Evolutionary conservation across 2,329 filamentous ascomycete species (phyloP).

Genomic region (Penicillium sp.): DNA sequence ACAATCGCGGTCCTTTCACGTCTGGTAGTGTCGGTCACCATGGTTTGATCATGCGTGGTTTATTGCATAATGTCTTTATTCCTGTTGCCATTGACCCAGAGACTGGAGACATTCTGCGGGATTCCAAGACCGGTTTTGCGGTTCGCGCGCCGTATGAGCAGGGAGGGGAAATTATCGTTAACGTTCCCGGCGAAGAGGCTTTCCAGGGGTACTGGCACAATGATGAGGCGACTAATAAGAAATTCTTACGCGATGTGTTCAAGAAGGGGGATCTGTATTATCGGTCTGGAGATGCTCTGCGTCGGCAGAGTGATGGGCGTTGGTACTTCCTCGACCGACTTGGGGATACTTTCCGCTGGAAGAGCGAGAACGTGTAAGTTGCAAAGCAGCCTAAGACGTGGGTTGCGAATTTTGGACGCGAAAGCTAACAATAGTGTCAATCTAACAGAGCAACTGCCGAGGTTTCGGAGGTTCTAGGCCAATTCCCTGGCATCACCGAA

Average conservation of each 20-base stretch:
- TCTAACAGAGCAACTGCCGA: conserved; percentile 55
- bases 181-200: conserved; percentile 54
- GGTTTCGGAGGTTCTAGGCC: conserved; percentile 62
- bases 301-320: conserved; percentile 60
- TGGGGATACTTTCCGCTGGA: conserved; percentile 74
- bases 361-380: conserved; percentile 63
- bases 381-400: background rate
- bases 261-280: conserved; percentile 67
- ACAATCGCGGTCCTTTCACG: conserved; percentile 60
- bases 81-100: conserved; percentile 68
- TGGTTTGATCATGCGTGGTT: conserved; percentile 58
- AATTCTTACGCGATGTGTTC: conserved; percentile 64
- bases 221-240: conserved; percentile 63
- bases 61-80: conserved; percentile 56
- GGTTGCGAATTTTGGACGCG: background rate
- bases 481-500: conserved; percentile 59
- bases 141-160: conserved; percentile 61
- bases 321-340: conserved; percentile 70
- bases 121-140: conserved; percentile 67
- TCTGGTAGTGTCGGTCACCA: conserved; percentile 69
- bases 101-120: conserved; percentile 64
- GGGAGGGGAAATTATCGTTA: conserved; percentile 74
- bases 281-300: conserved; percentile 65
- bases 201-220: conserved; percentile 73
- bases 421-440: background rate